Evolutionary conservation across 2,329 filamentous ascomycete species (phyloP).

Genomic region (Talaromyces sp.): DNA sequence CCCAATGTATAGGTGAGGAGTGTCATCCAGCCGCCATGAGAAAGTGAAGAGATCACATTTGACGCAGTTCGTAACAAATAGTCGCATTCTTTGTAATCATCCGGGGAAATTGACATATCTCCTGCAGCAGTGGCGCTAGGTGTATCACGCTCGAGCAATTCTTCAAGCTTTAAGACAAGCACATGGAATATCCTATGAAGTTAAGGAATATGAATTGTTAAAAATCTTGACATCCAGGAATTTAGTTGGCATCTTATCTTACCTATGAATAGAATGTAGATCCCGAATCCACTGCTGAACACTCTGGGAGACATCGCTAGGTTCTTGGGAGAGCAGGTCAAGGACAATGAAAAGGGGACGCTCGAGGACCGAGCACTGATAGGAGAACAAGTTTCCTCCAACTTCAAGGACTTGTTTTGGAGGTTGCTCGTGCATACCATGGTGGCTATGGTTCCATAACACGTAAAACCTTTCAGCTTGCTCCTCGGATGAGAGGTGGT

Average conservation of each 20-base stretch:
- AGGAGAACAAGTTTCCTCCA: conserved; percentile 33
- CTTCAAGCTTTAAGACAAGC: conserved; percentile 37
- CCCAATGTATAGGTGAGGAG: conserved; percentile 65
- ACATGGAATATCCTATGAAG: conserved; percentile 39
- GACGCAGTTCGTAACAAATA: conserved; percentile 78
- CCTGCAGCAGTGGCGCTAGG: conserved; percentile 34
- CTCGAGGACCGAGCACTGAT: conserved; percentile 66
- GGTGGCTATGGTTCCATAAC: conserved; percentile 48
- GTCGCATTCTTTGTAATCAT: conserved; percentile 74
- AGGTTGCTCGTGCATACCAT: conserved; percentile 41
- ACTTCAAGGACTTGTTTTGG: conserved; percentile 34
- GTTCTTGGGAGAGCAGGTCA: conserved; percentile 73
- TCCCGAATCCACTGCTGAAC: conserved; percentile 78
- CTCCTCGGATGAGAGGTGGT: conserved; percentile 35
- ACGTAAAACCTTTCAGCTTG: conserved; percentile 45
- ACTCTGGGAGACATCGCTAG: conserved; percentile 73
- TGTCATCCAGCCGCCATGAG: conserved; percentile 69
- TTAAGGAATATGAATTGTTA: conserved; percentile 5
- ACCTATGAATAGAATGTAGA: conserved; percentile 54
- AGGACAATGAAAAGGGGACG: conserved; percentile 80
- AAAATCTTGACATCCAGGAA: conserved; percentile 9
- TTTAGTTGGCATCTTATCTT: conserved; percentile 29
- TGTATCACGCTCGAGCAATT: conserved; percentile 32
- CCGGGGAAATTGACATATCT: conserved; percentile 50
- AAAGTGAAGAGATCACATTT: conserved; percentile 70